These are phyloP conservation scores for Penicillium angulare DNA, from an alignment of 495 filamentous ascomycete genomes.

Conservation along the genomic window DNA sequence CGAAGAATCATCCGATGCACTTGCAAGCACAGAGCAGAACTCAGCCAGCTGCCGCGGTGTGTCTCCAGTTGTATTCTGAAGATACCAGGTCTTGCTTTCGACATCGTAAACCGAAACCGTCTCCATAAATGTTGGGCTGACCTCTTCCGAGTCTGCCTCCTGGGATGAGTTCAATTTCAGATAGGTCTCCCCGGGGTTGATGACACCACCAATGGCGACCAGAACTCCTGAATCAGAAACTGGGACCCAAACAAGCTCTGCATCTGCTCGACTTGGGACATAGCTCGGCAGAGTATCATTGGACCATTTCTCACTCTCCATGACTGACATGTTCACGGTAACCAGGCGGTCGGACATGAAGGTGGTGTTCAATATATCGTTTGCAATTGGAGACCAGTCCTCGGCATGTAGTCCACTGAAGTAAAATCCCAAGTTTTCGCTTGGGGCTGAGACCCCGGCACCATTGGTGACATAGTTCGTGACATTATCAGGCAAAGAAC, in stretches of 20 bases:
- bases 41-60: conserved; percentile 52
- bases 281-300: conserved; percentile 53
- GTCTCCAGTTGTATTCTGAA: conserved; percentile 57
- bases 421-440: conserved; percentile 72
- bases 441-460: conserved; percentile 61
- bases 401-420: conserved; percentile 60
- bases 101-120: conserved; percentile 71
- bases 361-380: conserved; percentile 21
- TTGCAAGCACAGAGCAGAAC: conserved; percentile 65
- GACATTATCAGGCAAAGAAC: conserved; percentile 39
- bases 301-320: conserved; percentile 49
- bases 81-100: conserved; percentile 48
- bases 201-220: conserved; percentile 66
- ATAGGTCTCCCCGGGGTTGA: conserved; percentile 44
- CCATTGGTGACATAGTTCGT: conserved; percentile 66
- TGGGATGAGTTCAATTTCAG: conserved; percentile 30
- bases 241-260: conserved; percentile 70
- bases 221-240: conserved; percentile 61
- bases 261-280: conserved; percentile 55
- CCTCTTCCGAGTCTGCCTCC: conserved; percentile 41
- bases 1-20: conserved; percentile 58
- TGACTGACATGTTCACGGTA: conserved; percentile 55
- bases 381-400: conserved; percentile 46
- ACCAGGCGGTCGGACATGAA: conserved; percentile 48
- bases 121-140: conserved; percentile 60